phyloP scores from a whole-genome alignment of 257 asterid species.

The Echium plantagineum region DNA sequence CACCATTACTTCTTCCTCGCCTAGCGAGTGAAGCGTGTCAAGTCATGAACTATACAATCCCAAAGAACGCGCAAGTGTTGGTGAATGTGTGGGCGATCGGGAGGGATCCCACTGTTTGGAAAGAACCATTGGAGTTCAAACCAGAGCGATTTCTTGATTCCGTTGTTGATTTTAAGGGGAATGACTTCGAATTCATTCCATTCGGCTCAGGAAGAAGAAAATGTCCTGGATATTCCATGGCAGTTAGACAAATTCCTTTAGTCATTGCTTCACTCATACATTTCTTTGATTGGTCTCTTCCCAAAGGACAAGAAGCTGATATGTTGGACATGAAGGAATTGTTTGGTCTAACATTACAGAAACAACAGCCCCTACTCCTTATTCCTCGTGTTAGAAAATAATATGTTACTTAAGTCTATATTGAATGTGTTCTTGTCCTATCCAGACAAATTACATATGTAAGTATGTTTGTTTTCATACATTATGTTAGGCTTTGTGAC shows the following conservation, averaged over 20 bases:
- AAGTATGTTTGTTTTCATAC: no score
- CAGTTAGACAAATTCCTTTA: conserved; percentile 1
- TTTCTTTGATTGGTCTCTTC: conserved; percentile 9
- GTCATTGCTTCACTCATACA: conserved; percentile 5
- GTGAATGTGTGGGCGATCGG: conserved; percentile 13
- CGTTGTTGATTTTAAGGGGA: conserved; percentile 1
- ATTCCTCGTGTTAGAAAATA: background rate
- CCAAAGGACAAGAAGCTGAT: background rate
- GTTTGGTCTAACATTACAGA: conserved; percentile 17
- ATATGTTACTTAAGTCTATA: background rate
- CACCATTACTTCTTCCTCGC: conserved; percentile 10
- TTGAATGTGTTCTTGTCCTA: background rate
- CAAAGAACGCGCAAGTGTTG: conserved; percentile 3
- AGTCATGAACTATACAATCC: conserved; percentile 9
- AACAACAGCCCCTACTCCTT: conserved; percentile 15
- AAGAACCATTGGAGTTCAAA: conserved; percentile 1
- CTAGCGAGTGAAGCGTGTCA: background rate
- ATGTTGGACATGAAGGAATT: conserved; percentile 14
- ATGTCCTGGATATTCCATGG: conserved; percentile 5
- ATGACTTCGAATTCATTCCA: conserved; percentile 3
- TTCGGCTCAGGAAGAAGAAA: conserved; percentile 9
- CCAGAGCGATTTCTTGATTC: conserved; percentile 11
- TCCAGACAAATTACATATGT: no score
- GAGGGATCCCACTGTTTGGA: conserved; percentile 8
- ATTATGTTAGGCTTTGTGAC: no score